Conservation (phyloP, 768 basidiomycete genomes). For the Gymnopilus dilepis region DNA sequence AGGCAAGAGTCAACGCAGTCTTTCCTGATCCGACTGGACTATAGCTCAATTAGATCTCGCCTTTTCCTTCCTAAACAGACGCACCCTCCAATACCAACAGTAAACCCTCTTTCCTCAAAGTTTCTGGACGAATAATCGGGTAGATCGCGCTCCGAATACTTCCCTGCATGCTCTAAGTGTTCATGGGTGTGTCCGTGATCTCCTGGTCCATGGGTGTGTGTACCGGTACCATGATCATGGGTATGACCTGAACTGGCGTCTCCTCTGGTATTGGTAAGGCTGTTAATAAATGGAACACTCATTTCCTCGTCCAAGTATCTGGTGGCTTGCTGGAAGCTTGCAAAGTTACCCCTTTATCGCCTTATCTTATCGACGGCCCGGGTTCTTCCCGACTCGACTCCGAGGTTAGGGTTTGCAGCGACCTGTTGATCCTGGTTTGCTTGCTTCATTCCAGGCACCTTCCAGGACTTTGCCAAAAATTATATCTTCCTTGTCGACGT, state of each 20-base stretch:
- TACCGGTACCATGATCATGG: slow-evolving; percentile 59
- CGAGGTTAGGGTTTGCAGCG: slow-evolving; percentile 32
- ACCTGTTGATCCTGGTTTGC: too few species aligned
- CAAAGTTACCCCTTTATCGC: slow-evolving; percentile 5
- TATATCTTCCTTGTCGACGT: too few species aligned
- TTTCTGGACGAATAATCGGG: slow-evolving; percentile 86
- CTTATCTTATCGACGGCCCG: background rate
- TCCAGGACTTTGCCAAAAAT: too few species aligned
- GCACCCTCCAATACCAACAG: slow-evolving; percentile 97
- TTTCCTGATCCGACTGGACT: slow-evolving; percentile 99
- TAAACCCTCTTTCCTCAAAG: slow-evolving; percentile 94
- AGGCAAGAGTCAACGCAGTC: slow-evolving; percentile 89
- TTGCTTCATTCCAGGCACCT: too few species aligned
- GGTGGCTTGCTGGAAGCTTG: background rate
- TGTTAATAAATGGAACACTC: slow-evolving; percentile 82
- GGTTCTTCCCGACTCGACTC: slow-evolving; percentile 7
- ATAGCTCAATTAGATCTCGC: background rate
- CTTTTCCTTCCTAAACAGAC: slow-evolving; percentile 27
- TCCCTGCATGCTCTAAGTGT: slow-evolving; percentile 87
- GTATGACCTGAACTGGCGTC: slow-evolving; percentile 48
- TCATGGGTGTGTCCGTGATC: slow-evolving; percentile 98
- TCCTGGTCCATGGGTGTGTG: slow-evolving; percentile 62
- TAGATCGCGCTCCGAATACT: slow-evolving; percentile 89
- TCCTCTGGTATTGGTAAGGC: slow-evolving; percentile 44
- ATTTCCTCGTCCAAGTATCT: slow-evolving; percentile 37